Conservation (phyloP, 805 yeast genomes). For the Metschnikowia koreensis region DNA sequence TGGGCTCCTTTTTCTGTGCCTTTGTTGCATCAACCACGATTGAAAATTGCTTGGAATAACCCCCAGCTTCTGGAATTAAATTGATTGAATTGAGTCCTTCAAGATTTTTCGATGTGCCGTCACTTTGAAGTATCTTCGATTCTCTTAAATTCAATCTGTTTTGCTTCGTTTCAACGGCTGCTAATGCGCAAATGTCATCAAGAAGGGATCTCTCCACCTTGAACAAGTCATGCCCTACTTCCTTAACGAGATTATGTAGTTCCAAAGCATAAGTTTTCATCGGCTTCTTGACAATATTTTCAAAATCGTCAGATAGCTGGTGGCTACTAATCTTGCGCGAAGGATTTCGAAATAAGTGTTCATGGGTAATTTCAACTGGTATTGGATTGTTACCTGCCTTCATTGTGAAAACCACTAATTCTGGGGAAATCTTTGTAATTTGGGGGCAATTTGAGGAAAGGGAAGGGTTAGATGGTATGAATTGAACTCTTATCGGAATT, state of each 20-base stretch:
- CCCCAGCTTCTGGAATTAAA: constrained; percentile 12
- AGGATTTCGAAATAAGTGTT: constrained; percentile 33
- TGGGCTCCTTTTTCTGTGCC: constrained; percentile 20
- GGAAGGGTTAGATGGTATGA: constrained; percentile 21
- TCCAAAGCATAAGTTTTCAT: constrained; percentile 34
- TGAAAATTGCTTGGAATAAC: constrained; percentile 22
- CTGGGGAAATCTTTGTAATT: constrained; percentile 23
- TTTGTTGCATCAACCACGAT: constrained; percentile 28
- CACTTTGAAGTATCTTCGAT: constrained; percentile 17
- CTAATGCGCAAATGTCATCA: constrained; percentile 31
- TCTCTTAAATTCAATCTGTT: constrained; percentile 26
- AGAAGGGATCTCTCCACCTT: constrained; percentile 29
- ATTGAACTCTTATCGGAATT: constrained; percentile 34
- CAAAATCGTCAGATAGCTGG: constrained; percentile 28
- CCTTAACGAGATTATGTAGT: constrained; percentile 24
- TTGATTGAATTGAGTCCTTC: constrained; percentile 1
- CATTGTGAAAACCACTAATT: constrained; percentile 30
- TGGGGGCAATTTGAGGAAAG: constrained; percentile 7
- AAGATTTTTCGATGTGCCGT: constrained; percentile 20
- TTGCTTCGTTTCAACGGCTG: constrained; percentile 29
- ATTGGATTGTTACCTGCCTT: constrained; percentile 34
- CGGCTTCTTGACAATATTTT: constrained; percentile 28
- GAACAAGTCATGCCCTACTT: constrained; percentile 24
- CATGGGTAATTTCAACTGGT: constrained; percentile 36
- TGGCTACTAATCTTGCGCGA: constrained; percentile 3